Evolutionary conservation across 371 early-diverging fungal species (phyloP), one percentile per base, ranked within the genome.

Genomic region (Lichtheimia ramosa): DNA sequence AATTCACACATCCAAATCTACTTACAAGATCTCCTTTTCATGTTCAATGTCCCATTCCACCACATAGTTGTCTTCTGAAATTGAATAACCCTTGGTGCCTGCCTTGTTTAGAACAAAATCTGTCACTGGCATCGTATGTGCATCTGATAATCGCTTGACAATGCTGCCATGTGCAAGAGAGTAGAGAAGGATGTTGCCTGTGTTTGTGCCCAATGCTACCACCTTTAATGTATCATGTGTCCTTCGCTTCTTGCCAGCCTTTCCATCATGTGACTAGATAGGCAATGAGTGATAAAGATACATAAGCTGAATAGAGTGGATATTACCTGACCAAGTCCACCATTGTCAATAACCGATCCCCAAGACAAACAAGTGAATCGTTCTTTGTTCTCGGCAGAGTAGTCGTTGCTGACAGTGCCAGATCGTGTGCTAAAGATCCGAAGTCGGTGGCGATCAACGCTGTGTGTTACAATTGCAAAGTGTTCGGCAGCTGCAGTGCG

Each of bases 21-120:
- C 69, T 58, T 76, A 81, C 83, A 65, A 72, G 58, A 77, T 70
- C 48, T 82, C 85, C 14, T 69, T 70, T 48, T 79, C 85, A 57
- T 82, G 83, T 46, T 73, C 73, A 56, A 91, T 73, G 64, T 91
- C 84, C 91, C 91, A 92, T 66, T 88, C 90, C 16, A 89, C 82
- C 63, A 90, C 75, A 50, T 76, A 58, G 39, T 83, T 83, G 61
- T 92, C 91, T 56, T 85, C 83, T 34, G 83, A 81, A 27, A 83
- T 75, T 13, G 91, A 90, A 62, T 81, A 91, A 18, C 85, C 91
- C 40, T 73, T 72, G 13, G 72, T 74, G 16, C 85, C 85, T 54
- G 79, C 81, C 51, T 70, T 75, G 18, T 78, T 79, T 64, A 92
- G 81, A 15, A 81, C 80, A 63, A 92, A 86, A 66, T 89, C 91